These are phyloP conservation scores for Mycena pura DNA, from an alignment of 768 basidiomycete genomes.

Conservation along the genomic window DNA sequence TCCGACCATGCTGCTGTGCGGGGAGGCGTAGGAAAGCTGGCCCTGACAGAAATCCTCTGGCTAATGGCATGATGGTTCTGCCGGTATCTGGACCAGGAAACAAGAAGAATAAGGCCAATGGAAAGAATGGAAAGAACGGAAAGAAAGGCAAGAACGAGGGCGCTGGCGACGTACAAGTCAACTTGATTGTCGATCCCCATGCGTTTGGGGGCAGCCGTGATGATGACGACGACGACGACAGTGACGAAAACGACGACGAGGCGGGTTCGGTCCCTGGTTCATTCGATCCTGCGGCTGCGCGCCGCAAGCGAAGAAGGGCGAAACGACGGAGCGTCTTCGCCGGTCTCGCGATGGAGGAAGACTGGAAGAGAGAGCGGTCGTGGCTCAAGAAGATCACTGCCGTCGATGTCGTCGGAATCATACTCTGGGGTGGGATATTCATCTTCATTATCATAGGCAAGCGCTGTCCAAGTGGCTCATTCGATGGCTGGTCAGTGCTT, in stretches of 20 bases:
- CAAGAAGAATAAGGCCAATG: constrained; percentile 48
- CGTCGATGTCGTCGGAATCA: constrained; percentile 53
- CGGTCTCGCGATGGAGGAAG: constrained; percentile 67
- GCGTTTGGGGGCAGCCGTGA: constrained; percentile 53
- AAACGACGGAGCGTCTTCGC: constrained; percentile 59
- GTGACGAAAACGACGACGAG: constrained; percentile 46
- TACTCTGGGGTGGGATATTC: constrained; percentile 66
- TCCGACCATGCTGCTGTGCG: constrained; percentile 64
- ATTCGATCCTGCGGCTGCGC: constrained; percentile 35
- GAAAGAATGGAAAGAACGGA: constrained; percentile 48
- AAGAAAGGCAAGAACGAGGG: constrained; percentile 48
- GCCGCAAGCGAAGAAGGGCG: constrained; percentile 44
- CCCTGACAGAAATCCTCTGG: constrained; percentile 30
- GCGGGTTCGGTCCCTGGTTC: constrained; percentile 44
- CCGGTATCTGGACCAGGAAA: constrained; percentile 61
- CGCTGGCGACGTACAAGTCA: constrained; percentile 67
- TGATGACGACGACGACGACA: constrained; percentile 46
- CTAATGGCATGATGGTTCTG: constrained; percentile 64
- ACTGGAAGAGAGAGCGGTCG: constrained; percentile 63
- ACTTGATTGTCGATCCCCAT: constrained; percentile 73
- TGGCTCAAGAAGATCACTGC: constrained; percentile 59
- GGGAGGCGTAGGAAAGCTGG: constrained; percentile 39
- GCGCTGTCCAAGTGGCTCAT: constrained; percentile 67
- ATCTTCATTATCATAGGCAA: constrained; percentile 66
- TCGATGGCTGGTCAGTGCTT: constrained; percentile 65